Percentiles rank a stretch among this genome's conserved stretches.
These are phyloP conservation scores for Trametes sp. DNA, from an alignment of 1,284 basidiomycete species.

Conservation along the genomic window DNA sequence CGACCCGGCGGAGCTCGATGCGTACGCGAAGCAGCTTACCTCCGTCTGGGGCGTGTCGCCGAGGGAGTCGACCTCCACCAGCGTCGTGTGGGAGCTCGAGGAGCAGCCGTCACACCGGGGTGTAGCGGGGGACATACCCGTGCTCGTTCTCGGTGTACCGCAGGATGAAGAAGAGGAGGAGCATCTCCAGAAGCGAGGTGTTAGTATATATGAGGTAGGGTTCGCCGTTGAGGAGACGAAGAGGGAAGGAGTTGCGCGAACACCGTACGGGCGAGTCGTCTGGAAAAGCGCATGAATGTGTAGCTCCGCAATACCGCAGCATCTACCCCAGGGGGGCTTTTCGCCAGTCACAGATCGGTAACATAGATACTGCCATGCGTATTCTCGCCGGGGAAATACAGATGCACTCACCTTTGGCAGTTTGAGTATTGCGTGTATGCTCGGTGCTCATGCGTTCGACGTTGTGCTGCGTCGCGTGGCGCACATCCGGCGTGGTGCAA, in stretches of 20 bases:
- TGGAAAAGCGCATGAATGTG: constrained; percentile 39
- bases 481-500: too few species aligned
- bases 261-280: constrained; percentile 55
- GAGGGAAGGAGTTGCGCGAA: constrained; percentile 41
- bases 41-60: constrained; percentile 56
- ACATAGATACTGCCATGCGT: too few species aligned
- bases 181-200: constrained; percentile 45
- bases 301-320: too few species aligned
- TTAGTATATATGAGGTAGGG: constrained; percentile 58
- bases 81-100: constrained; percentile 41
- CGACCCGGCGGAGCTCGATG: constrained; percentile 36
- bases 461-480: too few species aligned
- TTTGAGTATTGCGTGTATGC: too few species aligned
- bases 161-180: constrained; percentile 44
- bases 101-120: constrained; percentile 13
- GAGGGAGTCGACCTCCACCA: constrained; percentile 22
- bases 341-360: too few species aligned
- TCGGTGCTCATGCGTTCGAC: too few species aligned
- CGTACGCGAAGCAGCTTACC: constrained; percentile 47
- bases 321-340: too few species aligned
- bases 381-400: too few species aligned
- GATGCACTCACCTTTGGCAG: too few species aligned
- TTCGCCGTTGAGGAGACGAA: constrained; percentile 48
- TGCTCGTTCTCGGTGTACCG: constrained; percentile 49
- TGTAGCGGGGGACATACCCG: constrained; percentile 25